Percentiles rank a stretch among this genome's conserved stretches.
These are phyloP conservation scores for Sequoia sempervirens DNA, from an alignment of 75 land plant species.

Conservation along the genomic window DNA sequence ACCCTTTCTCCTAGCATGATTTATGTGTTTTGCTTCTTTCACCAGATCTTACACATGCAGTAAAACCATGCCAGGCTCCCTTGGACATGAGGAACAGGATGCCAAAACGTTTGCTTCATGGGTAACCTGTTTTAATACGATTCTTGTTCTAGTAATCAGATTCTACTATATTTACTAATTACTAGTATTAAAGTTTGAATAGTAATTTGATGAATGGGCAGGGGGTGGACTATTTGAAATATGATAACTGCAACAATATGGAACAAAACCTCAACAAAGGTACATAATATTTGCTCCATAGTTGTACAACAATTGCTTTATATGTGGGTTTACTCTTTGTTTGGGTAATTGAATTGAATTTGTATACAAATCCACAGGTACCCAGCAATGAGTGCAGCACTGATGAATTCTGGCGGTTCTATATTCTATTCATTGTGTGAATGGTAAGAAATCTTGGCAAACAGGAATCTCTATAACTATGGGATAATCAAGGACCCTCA, in stretches of 20 bases:
- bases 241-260: constrained; percentile 37
- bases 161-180: not conserved
- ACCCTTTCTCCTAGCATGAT: not conserved
- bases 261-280: constrained; percentile 24
- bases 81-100: constrained; percentile 51
- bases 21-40: not conserved
- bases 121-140: constrained; percentile 22
- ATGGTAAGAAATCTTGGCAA: constrained; percentile 27
- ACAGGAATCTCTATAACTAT: not conserved
- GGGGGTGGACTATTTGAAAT: constrained; percentile 51
- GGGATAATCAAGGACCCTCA: no score
- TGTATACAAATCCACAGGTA: constrained; percentile 16
- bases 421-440: constrained; percentile 56
- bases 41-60: constrained; percentile 22
- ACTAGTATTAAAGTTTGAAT: not conserved
- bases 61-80: constrained; percentile 52
- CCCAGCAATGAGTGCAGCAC: constrained; percentile 32
- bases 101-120: constrained; percentile 59
- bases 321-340: not conserved
- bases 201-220: constrained; percentile 8
- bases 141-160: not conserved
- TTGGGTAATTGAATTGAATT: not conserved
- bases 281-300: not conserved
- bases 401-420: constrained; percentile 25
- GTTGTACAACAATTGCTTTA: not conserved